These are phyloP conservation scores for Paraglomus brasilianum DNA, from an alignment of 192 early-diverging fungal species.

Conservation along the genomic window DNA sequence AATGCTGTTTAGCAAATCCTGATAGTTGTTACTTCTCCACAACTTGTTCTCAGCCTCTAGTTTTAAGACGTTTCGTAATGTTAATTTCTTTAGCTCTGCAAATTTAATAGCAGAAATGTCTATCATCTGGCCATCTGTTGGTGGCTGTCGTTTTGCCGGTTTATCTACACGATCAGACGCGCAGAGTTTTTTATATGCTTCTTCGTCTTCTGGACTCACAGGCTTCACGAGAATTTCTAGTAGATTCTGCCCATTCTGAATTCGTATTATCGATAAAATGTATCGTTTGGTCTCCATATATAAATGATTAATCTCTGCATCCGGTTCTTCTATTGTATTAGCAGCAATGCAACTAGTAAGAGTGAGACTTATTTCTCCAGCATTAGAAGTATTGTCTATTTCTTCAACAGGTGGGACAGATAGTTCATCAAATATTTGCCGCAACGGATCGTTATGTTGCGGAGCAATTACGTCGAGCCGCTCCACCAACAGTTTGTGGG, in stretches of 20 bases:
- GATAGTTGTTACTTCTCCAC: slow-evolving; percentile 75
- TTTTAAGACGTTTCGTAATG: slow-evolving; percentile 77
- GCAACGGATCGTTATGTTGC: slow-evolving; percentile 60
- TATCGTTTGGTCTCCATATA: slow-evolving; percentile 90
- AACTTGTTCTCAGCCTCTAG: slow-evolving; percentile 78
- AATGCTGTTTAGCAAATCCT: slow-evolving; percentile 90
- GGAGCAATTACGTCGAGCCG: slow-evolving; percentile 76
- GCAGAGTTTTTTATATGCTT: slow-evolving; percentile 52
- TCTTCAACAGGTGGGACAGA: slow-evolving; percentile 50
- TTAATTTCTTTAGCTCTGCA: slow-evolving; percentile 74
- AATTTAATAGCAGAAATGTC: slow-evolving; percentile 70
- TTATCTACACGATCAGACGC: slow-evolving; percentile 36
- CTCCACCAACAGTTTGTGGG: slow-evolving; percentile 80
- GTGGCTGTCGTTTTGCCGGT: slow-evolving; percentile 5
- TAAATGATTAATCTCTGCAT: slow-evolving; percentile 60
- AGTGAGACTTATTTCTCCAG: slow-evolving; percentile 60
- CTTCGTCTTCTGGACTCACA: slow-evolving; percentile 75
- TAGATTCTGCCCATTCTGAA: slow-evolving; percentile 82
- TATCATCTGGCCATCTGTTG: slow-evolving; percentile 21
- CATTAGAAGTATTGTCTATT: slow-evolving; percentile 41
- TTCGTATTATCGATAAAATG: slow-evolving; percentile 76
- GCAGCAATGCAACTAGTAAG: slow-evolving; percentile 73
- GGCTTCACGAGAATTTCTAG: slow-evolving; percentile 81
- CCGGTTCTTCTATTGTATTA: slow-evolving; percentile 45
- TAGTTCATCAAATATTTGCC: slow-evolving; percentile 66